Evolutionary conservation across 2,329 filamentous ascomycete genomes (phyloP), one percentile per base, ranked within the genome.

Genomic region (Colletotrichum navitas): DNA sequence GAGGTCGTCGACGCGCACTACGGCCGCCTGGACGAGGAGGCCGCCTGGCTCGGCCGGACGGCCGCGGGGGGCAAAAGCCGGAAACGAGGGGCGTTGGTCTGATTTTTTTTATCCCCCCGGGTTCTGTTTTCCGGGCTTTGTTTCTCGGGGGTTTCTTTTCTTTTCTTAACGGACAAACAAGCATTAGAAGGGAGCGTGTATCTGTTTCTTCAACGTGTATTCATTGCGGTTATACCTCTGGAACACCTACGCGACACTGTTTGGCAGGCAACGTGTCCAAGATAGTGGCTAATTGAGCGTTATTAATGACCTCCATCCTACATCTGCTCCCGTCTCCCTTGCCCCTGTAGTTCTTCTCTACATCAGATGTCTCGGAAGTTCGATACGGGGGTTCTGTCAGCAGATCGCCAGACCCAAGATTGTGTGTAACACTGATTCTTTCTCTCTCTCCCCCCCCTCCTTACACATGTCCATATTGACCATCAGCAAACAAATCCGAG

Each of bases 1-100:
- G 59, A 72, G 8, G 26, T 73, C 6, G 69, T 73, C 24, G 71
- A 73, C 24, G 59, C 71, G 34, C 71, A 73, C 29, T 73, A 73
- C 64, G n/a, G 43, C 41, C 71, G 71, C 0, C 47, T 73, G 21
- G 68, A 72, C 16, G 68, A 73, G 34, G 45, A 73, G 54, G 56
- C 63, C 16, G 71, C 68, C 26, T 73, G 71, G 71, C 68, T 73
- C 10, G 51, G 58, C 29, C 55, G 47, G 54, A 29, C 21, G 7
- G 43, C 18, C 7, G 45, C 21, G 29, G 54, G 47, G n/a, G 43
- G 45, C 14, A 41, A 59, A 41, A 32, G 26, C 45, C 21, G 39
- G 24, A 11, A 49, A 58, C 11, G n/a, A 39, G 34, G 26, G 59
- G 59, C 52, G 65, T 55, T 63, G 26, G 32, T n/a, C 45, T 47